These are phyloP conservation scores for Aplosporella prunicola DNA, from an alignment of 2,329 filamentous ascomycete species.

Conservation along the genomic window DNA sequence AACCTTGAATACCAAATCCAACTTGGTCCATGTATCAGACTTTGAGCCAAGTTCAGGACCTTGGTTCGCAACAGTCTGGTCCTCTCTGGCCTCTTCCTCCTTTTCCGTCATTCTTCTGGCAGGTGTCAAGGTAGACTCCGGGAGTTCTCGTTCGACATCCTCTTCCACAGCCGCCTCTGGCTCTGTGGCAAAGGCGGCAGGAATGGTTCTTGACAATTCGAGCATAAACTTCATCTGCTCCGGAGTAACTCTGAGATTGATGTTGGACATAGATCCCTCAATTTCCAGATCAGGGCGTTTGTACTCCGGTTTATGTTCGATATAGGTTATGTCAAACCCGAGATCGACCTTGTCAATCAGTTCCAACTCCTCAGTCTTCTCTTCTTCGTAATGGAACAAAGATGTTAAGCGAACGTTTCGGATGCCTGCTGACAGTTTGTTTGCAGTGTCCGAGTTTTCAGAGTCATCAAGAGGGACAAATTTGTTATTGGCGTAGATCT, in stretches of 20 bases:
- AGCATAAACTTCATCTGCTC: constrained; percentile 84
- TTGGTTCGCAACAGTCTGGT: constrained; percentile 39
- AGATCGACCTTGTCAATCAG: constrained; percentile 97
- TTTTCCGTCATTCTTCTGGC: constrained; percentile 38
- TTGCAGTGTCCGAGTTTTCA: constrained; percentile 63
- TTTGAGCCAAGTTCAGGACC: constrained; percentile 60
- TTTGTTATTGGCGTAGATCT: constrained; percentile 93
- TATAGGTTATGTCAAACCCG: constrained; percentile 82
- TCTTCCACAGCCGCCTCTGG: constrained; percentile 57
- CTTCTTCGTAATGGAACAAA: constrained; percentile 68
- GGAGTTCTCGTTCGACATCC: constrained; percentile 66
- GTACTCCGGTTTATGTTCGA: constrained; percentile 68
- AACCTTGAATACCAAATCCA: constrained; percentile 85
- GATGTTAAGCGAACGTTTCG: constrained; percentile 87
- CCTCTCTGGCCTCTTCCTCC: constrained; percentile 21
- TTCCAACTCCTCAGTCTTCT: constrained; percentile 73
- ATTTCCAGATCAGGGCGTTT: constrained; percentile 87
- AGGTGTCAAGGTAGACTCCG: constrained; percentile 41
- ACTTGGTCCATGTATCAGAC: constrained; percentile 75
- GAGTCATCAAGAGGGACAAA: constrained; percentile 79
- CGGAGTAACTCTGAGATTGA: constrained; percentile 83
- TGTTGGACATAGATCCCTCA: constrained; percentile 82
- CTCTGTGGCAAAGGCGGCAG: constrained; percentile 74
- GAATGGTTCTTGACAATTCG: constrained; percentile 79
- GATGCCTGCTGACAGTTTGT: constrained; percentile 84